Percentiles rank a stretch among this genome's conserved stretches.
Evolutionary conservation across 1,284 basidiomycete genomes (phyloP).

Genomic region (Phellinidium pouzarii): DNA sequence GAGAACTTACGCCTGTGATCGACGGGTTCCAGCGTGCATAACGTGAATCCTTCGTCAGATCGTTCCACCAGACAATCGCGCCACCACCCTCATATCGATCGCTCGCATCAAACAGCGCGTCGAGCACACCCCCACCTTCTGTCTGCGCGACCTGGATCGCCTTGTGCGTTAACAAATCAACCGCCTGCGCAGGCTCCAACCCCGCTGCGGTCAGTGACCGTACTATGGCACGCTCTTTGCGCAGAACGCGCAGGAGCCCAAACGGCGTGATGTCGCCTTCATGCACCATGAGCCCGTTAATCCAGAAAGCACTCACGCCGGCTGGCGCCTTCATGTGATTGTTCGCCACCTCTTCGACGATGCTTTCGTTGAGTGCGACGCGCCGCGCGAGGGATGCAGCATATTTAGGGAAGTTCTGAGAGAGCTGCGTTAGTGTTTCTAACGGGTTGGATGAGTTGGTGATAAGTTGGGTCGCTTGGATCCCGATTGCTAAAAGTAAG

Average conservation of each 20-base stretch:
- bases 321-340: conserved; percentile 50
- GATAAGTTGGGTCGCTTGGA: conserved; percentile 71
- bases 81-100: conserved; percentile 76
- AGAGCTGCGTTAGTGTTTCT: conserved; percentile 58
- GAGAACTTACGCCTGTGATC: conserved; percentile 39
- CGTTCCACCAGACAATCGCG: conserved; percentile 83
- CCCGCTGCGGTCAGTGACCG: conserved; percentile 55
- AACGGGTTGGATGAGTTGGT: conserved; percentile 54
- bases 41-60: conserved; percentile 79
- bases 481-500: conserved; percentile 50
- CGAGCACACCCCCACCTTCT: conserved; percentile 45
- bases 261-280: conserved; percentile 68
- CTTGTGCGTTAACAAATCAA: conserved; percentile 66
- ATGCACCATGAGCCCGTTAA: conserved; percentile 67
- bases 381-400: conserved; percentile 64
- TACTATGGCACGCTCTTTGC: conserved; percentile 68
- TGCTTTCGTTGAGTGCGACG: conserved; percentile 42
- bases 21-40: conserved; percentile 51
- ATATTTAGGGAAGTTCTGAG: conserved; percentile 87
- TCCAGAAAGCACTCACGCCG: conserved; percentile 60
- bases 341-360: conserved; percentile 51
- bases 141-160: conserved; percentile 46
- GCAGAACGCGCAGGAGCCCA: conserved; percentile 44
- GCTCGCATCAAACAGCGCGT: conserved; percentile 81
- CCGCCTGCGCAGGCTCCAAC: conserved; percentile 55